Evolutionary conservation across 2,329 filamentous ascomycete genomes (phyloP), one percentile per base, ranked within the genome.

Genomic region (Dothistroma septosporum): DNA sequence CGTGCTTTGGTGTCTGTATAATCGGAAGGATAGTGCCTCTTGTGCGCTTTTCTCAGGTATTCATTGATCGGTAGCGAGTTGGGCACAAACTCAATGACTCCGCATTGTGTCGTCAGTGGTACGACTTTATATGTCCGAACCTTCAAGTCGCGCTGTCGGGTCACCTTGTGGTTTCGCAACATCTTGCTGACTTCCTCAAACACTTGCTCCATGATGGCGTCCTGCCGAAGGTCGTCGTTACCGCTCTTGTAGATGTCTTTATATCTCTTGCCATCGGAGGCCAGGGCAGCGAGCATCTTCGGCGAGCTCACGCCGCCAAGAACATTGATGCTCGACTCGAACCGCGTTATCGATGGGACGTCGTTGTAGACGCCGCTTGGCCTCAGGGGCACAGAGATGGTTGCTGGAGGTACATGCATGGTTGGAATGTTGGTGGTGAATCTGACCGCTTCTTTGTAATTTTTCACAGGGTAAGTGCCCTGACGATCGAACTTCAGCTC

Each of bases 181-280:
- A 99, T 84, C 55, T 90, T 90, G 60, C 92, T 97, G 22, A 97
- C 94, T 76, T 96, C 92, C 61, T 92, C 91, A 74, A 99, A 99
- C 1, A 99, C 94, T 76, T 99, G 94, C 76, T 99, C 95, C 95
- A 99, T 99, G 80, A 87, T 99, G 49, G 93, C 91, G 71, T 99
- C 94, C 78, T 99, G 94, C 9, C 95, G 89, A 12, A 99, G 83
- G 73, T 99, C 70, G 74, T 99, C 94, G 71, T 93, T 93, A 19
- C 94, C 92, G 64, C 92, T 92, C 80, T 99, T 99, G 73, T 96
- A 87, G 81, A 99, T 80, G 76, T 97, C 92, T 74, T 90, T 96
- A 77, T 92, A 96, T 37, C 82, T 84, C 59, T 82, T 78, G 7
- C 94, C 95, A 74, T 97, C 85, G 19, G 84, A 90, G 16, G 87